Base-by-base conservation (phyloP, 352 stramenopile species). In the Globisporangium irregulare region DNA sequence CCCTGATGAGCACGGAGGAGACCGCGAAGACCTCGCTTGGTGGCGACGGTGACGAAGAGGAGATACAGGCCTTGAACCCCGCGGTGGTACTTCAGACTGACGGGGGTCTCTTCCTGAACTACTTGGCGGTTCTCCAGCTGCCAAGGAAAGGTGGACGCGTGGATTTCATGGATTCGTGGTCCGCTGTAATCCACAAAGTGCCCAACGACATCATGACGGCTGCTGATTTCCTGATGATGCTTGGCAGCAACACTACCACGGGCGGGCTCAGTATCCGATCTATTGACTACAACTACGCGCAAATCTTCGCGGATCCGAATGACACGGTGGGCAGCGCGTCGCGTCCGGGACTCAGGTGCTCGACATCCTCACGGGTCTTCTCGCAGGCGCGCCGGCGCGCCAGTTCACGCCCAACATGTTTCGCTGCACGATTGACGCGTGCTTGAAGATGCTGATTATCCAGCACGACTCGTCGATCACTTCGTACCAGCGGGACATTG, bases 381-480 rank as follows among this genome's bases (percentile, higher is more conserved):
- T 89, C n/a, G 81, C 77, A 4, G 81, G 81, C 4, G 76, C 81
- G 1, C 80, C 81, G 2, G 72, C 76, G 14, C 79, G 79, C 51
- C 68, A 81, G 12, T 91, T 90, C 68, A 83, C 79, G 59, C 83
- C 81, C 0, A 87, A 87, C 70, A 91, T 91, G 83, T 91, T 88
- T 50, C 76, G 78, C 9, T 80, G 81, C n/a, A 91, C 81, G 53
- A 72, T 81, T 41, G 60, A 80, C 4, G 78, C 76, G 20, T 81
- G 73, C 25, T 29, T 91, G 20, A 84, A 90, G 76, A 68, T 71
- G 25, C 63, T 89, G 32, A 51, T 91, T 5, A 69, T 65, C 14
- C 66, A 66, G 15, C 48, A 62, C 25, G 68, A 81, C 20, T 55
- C 67, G 6, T 25, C 53, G n/a, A 60, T 88, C 62, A 83, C 69